Conservation (phyloP, 2,329 filamentous ascomycete species). For the Harringtonia lauricola region DNA sequence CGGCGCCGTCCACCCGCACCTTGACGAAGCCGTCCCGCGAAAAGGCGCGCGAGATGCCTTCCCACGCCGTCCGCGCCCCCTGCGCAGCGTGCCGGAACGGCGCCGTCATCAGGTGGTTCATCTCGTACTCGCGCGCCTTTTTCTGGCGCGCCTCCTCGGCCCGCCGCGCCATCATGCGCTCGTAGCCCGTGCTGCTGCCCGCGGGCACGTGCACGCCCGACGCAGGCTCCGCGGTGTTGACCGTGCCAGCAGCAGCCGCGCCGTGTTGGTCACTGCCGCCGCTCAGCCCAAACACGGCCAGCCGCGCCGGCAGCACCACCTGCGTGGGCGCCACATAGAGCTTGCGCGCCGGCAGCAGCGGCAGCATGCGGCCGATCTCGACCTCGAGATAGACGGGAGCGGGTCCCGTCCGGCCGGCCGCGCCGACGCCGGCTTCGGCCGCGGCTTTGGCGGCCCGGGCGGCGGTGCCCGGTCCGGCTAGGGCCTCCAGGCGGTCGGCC, state of each 20-base stretch:
- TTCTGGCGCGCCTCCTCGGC: constrained; percentile 26
- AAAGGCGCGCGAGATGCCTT: constrained; percentile 36
- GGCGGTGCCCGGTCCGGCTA: constrained; percentile 6
- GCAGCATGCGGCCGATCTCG: constrained; percentile 36
- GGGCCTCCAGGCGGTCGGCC: constrained; percentile 9
- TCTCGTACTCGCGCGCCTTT: constrained; percentile 37
- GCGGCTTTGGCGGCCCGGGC: constrained; percentile 9
- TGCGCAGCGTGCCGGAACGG: constrained; percentile 41
- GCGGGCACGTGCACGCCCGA: too few species aligned
- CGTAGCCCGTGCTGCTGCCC: neutral
- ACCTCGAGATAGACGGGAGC: constrained; percentile 39
- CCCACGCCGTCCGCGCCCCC: constrained; percentile 29
- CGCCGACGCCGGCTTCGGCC: constrained; percentile 7
- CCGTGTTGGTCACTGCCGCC: neutral
- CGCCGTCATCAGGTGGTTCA: constrained; percentile 43
- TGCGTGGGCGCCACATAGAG: constrained; percentile 26
- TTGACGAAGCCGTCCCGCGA: constrained; percentile 45
- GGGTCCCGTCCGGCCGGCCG: constrained; percentile 8
- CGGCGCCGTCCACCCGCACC: constrained; percentile 32
- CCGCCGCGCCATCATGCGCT: constrained; percentile 19
- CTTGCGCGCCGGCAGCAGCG: constrained; percentile 33
- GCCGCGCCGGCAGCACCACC: constrained; percentile 24
- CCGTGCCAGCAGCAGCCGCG: neutral
- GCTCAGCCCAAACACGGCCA: constrained; percentile 17
- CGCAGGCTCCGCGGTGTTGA: too few species aligned